Evolutionary conservation across 1,284 basidiomycete genomes (phyloP).

Genomic region (Apiotrichum montevideense): DNA sequence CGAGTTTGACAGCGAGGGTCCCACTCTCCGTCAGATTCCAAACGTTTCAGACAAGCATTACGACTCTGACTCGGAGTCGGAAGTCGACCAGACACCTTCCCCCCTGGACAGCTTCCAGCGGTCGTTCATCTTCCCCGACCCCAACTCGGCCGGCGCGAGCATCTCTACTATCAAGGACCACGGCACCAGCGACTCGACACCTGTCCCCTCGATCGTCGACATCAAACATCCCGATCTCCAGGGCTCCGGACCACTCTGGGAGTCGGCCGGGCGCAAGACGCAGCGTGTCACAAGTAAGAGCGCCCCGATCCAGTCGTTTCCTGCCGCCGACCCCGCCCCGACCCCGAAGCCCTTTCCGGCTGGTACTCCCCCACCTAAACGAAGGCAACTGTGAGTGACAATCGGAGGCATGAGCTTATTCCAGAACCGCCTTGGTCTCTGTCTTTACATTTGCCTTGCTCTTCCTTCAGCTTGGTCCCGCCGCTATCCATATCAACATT

Average conservation of each 20-base stretch:
- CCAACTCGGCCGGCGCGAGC: conserved; percentile 3
- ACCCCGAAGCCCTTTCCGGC: conserved; percentile 4
- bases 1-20: conserved; percentile 6
- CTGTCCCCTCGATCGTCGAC: conserved; percentile 5
- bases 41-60: conserved; percentile 1
- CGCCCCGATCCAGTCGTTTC: not conserved
- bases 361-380: conserved; percentile 1
- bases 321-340: not conserved
- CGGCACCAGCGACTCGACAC: not conserved
- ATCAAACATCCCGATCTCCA: not conserved
- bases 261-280: not conserved
- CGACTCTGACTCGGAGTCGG: not conserved
- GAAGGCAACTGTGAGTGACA: conserved; percentile 5
- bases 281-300: not conserved
- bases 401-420: too few relatives aligned
- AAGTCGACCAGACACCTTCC: not conserved
- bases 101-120: conserved; percentile 8
- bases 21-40: conserved; percentile 1
- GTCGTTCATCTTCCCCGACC: conserved; percentile 19
- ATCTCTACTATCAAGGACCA: not conserved
- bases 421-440: conserved; percentile 3
- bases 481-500: not conserved
- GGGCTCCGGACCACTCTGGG: not conserved
- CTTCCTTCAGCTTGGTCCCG: conserved; percentile 1
- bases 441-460: conserved; percentile 2